Conservation (phyloP, 371 early-diverging fungal species). For the Fennellomyces sp. region DNA sequence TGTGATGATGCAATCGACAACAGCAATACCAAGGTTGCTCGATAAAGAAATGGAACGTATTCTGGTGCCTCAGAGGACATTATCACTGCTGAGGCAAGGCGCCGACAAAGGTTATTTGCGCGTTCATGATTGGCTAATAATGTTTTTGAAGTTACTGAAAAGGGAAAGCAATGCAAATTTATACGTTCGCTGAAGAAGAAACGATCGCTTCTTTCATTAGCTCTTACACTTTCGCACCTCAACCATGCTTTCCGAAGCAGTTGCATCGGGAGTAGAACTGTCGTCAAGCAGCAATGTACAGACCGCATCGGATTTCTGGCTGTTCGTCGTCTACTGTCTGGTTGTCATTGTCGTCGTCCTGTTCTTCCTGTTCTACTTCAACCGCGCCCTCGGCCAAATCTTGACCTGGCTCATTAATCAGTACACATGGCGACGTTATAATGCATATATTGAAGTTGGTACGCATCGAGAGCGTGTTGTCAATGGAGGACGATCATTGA, state of each 20-base stretch:
- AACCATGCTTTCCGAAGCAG: neutral
- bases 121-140: no score
- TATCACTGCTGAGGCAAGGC: no score
- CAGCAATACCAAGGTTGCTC: no score
- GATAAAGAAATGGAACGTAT: no score
- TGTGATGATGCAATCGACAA: no score
- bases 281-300: constrained; percentile 24
- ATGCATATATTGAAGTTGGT: constrained; percentile 80
- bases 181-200: neutral
- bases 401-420: constrained; percentile 69
- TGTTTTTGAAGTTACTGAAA: no score
- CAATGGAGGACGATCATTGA: no score
- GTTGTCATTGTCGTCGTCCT: constrained; percentile 73
- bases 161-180: no score
- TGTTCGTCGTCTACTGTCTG: constrained; percentile 72
- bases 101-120: no score
- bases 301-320: constrained; percentile 45
- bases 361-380: constrained; percentile 81
- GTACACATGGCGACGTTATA: constrained; percentile 73
- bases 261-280: neutral
- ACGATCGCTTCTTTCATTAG: neutral
- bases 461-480: no score
- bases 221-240: neutral
- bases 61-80: no score
- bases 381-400: constrained; percentile 67